Evolutionary conservation across 2,329 filamentous ascomycete genomes (phyloP), one percentile per base, ranked within the genome.

Genomic region (Microsporum ferrugineum): DNA sequence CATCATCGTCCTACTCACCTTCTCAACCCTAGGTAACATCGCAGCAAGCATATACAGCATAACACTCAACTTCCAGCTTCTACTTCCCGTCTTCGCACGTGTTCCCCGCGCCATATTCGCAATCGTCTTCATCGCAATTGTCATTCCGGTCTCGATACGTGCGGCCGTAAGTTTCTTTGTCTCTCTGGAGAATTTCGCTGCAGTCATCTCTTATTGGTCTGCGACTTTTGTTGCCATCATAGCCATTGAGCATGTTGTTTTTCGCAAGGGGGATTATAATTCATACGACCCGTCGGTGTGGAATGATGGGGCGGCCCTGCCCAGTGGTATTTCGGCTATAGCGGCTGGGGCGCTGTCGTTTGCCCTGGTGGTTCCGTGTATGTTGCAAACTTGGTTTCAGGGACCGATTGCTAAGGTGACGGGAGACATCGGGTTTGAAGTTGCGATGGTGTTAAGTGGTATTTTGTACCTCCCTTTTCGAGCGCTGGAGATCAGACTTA

Each of bases 351-450:
- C 65, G 70, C 85, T 43, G 68, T 88, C 12, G 84, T 85, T 2
- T 88, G 85, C 84, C 78, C 78, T 2, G 84, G 85, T 6, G 80
- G 49, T 65, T 14, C 64, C 64, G 53, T 85, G 80, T 62, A 88
- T 88, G 85, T 82, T 82, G 27, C 85, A 89, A 73, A 80, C 82
- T 2, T 88, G 84, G 81, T 88, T 85, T 70, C 80, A 83, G 63
- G 85, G 86, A 0, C 85, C 85, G 0, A 71, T 87, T 61, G 83
- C 84, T 2, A 75, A 74, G 55, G 70, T 79, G 59, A 79, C 86
- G 17, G 82, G 83, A 0, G 79, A 79, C 23, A 78, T 80, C 69
- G 82, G 82, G 17, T 82, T 77, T 56, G 82, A 85, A 73, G 76
- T 82, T 51, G 64, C 64, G 6, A 55, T 65, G 57, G 64, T 29